Evolutionary conservation across 1,284 basidiomycete species (phyloP).

Genomic region (Thecaphora frezii): DNA sequence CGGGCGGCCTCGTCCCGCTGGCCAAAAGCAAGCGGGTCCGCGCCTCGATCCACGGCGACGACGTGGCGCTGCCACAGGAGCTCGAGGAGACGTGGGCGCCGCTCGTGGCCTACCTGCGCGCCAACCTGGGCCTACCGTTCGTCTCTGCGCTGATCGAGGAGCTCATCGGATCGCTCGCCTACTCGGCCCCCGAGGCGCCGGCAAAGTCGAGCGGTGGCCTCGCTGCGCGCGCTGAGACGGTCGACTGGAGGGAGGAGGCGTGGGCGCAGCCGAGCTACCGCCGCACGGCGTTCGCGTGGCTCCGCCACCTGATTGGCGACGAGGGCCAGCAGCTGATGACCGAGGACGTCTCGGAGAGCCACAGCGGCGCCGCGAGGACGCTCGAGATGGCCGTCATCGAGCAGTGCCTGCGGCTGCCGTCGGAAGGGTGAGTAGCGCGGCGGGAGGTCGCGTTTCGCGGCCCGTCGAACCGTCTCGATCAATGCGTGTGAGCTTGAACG

Average conservation of each 20-base stretch:
- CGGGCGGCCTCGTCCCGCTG: conserved; percentile 30
- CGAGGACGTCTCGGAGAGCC: not conserved
- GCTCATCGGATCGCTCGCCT: conserved; percentile 12
- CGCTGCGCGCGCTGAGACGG: not conserved
- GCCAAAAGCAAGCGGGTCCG: conserved; percentile 18
- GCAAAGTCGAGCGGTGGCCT: not conserved
- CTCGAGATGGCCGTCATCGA: conserved; percentile 11
- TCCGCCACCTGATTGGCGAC: conserved; percentile 13
- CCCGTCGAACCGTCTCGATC: too few species aligned
- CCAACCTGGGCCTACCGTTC: conserved; percentile 18
- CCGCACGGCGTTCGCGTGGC: conserved; percentile 24
- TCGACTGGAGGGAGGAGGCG: conserved; percentile 11
- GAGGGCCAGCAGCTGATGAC: conserved; percentile 1
- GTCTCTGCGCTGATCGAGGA: conserved; percentile 18
- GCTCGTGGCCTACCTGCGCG: conserved; percentile 19
- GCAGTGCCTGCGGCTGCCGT: conserved; percentile 11
- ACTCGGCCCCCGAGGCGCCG: not conserved
- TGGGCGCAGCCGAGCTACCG: conserved; percentile 12
- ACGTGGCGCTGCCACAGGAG: conserved; percentile 10
- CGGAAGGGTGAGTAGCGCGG: not conserved
- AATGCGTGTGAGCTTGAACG: too few species aligned
- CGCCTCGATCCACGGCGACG: conserved; percentile 1
- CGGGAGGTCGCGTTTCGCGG: too few species aligned
- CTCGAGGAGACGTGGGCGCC: conserved; percentile 19
- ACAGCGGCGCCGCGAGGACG: conserved; percentile 2